Percentiles rank a stretch among this genome's conserved stretches.
phyloP scores from a whole-genome alignment of 257 asterid species.

The Nicotiana obtusifolia region DNA sequence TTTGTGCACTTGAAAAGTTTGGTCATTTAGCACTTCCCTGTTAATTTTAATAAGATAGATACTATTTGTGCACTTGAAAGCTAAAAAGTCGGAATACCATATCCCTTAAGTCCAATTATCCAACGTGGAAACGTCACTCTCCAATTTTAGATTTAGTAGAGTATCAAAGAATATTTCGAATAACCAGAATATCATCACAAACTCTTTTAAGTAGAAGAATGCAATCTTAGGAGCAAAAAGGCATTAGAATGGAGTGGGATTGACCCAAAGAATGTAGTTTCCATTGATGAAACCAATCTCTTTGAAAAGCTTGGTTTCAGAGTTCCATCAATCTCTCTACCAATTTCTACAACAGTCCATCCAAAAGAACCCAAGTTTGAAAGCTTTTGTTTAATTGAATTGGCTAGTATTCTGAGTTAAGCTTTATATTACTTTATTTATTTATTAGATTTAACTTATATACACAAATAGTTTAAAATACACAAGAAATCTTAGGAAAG shows the following conservation, averaged over 20 bases:
- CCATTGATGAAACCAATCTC: constrained; percentile 66
- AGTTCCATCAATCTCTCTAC: constrained; percentile 79
- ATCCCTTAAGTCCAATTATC: too few relatives aligned
- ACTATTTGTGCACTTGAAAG: too few relatives aligned
- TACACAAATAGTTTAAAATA: too few relatives aligned
- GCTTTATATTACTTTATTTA: not conserved
- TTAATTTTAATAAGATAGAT: too few relatives aligned
- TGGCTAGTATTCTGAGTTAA: not conserved
- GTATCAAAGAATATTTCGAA: too few relatives aligned
- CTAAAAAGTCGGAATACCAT: too few relatives aligned
- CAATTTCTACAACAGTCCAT: constrained; percentile 64
- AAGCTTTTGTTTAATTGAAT: not conserved
- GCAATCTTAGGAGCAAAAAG: not conserved
- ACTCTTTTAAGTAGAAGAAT: not conserved
- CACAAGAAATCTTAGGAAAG: too few relatives aligned
- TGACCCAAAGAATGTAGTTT: constrained; percentile 35
- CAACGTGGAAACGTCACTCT: too few relatives aligned
- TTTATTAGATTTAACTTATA: not conserved
- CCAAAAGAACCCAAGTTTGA: not conserved
- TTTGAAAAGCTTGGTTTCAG: constrained; percentile 71
- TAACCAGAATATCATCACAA: too few relatives aligned
- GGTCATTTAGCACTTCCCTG: too few relatives aligned
- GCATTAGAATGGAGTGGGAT: constrained; percentile 1
- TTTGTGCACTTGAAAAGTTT: too few relatives aligned
- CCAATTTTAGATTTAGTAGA: too few relatives aligned